A percentile compares a stretch with the other conserved stretches of the same genome.
These are phyloP conservation scores for Kwoniella newhampshirensis DNA, from an alignment of 768 basidiomycete genomes.

Conservation along the genomic window DNA sequence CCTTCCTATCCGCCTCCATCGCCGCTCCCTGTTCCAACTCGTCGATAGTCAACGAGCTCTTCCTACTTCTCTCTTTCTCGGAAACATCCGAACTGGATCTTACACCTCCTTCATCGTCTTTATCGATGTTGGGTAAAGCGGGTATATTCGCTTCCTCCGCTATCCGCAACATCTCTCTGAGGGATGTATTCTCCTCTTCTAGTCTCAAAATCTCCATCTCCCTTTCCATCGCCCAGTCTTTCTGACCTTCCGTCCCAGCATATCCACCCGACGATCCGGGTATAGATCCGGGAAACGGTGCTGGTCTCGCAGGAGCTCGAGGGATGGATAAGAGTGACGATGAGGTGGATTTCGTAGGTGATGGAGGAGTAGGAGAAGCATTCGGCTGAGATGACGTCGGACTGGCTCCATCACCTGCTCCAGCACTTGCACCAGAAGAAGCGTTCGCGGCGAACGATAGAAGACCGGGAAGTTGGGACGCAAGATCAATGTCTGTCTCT, in stretches of 20 bases:
- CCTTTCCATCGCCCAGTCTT: conserved; percentile 84
- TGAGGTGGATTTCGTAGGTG: conserved; percentile 15
- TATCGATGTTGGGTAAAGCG: neutral
- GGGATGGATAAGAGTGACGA: conserved; percentile 51
- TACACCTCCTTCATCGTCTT: conserved; percentile 6
- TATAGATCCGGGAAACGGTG: conserved; percentile 39
- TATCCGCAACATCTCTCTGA: conserved; percentile 74
- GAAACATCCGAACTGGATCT: neutral
- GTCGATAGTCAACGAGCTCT: conserved; percentile 35
- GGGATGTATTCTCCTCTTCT: conserved; percentile 74
- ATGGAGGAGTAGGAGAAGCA: conserved; percentile 14
- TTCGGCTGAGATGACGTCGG: neutral
- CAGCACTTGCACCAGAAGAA: conserved; percentile 12
- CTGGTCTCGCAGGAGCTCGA: conserved; percentile 39
- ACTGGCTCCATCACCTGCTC: neutral
- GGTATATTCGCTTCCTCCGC: conserved; percentile 16
- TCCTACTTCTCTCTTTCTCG: conserved; percentile 19
- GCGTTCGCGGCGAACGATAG: conserved; percentile 7
- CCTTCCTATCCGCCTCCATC: conserved; percentile 20
- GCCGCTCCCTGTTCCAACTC: conserved; percentile 42
- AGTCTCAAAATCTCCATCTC: conserved; percentile 82
- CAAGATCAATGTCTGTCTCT: conserved; percentile 53
- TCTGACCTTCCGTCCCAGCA: conserved; percentile 51
- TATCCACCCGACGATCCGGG: conserved; percentile 50
- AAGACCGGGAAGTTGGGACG: conserved; percentile 19